Evolutionary conservation across 2,329 filamentous ascomycete genomes (phyloP).

Genomic region (Fusarium sp.): DNA sequence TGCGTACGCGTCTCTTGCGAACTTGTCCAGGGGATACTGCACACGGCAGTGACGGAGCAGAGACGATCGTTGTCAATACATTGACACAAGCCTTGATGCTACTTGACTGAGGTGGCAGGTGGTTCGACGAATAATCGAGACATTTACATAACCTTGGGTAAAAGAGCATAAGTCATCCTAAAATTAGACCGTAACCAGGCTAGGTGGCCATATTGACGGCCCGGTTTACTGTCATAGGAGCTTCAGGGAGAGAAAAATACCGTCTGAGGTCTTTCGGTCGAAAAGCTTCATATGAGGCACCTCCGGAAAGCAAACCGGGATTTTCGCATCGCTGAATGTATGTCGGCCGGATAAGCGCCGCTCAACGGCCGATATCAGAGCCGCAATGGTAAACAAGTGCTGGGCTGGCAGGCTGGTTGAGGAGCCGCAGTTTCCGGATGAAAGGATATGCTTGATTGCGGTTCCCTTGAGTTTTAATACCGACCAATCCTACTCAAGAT

Average conservation of each 20-base stretch:
- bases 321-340: slow-evolving; percentile 8
- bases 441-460: slow-evolving; percentile 33
- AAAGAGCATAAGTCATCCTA: background rate
- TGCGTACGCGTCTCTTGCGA: slow-evolving; percentile 24
- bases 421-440: slow-evolving; percentile 24
- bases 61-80: slow-evolving; percentile 13
- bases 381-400: slow-evolving; percentile 5
- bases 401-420: slow-evolving; percentile 6
- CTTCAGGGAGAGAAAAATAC: background rate
- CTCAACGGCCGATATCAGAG: slow-evolving; percentile 18
- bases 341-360: slow-evolving; percentile 24
- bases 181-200: too few species aligned
- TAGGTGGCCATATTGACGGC: background rate
- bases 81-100: slow-evolving; percentile 16
- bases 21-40: slow-evolving; percentile 6
- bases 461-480: slow-evolving; percentile 9
- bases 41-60: slow-evolving; percentile 18
- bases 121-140: background rate
- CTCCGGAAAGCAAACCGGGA: slow-evolving; percentile 17
- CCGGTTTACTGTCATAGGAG: background rate
- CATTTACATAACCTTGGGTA: background rate
- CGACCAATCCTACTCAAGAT: slow-evolving; percentile 25
- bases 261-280: background rate
- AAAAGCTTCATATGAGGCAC: slow-evolving; percentile 9
- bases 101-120: background rate